These are phyloP conservation scores for Rachicladosporium sp. DNA, from an alignment of 2,329 filamentous ascomycete species.

Conservation along the genomic window DNA sequence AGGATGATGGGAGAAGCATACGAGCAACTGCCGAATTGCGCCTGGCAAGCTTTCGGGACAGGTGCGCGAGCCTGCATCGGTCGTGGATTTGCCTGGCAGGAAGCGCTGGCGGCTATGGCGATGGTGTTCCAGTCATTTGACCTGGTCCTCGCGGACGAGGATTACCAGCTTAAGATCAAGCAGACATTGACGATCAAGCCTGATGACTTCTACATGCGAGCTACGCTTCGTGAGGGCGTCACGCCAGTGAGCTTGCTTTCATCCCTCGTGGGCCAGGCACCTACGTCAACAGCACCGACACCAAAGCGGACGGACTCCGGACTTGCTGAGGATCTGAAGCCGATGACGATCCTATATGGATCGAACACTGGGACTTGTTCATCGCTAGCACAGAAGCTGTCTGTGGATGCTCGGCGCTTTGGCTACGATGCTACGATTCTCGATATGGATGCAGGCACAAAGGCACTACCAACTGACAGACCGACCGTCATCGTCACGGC, in stretches of 20 bases:
- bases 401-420: slow-evolving; percentile 22
- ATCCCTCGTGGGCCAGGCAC: neutral
- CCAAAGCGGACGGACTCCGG: neutral
- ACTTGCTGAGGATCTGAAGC: slow-evolving; percentile 9
- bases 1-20: slow-evolving; percentile 34
- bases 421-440: slow-evolving; percentile 25
- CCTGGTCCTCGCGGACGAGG: slow-evolving; percentile 29
- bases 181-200: slow-evolving; percentile 34
- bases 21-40: slow-evolving; percentile 25
- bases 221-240: slow-evolving; percentile 16
- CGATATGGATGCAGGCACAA: slow-evolving; percentile 23
- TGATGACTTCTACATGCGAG: slow-evolving; percentile 28
- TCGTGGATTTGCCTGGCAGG: slow-evolving; percentile 42
- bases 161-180: slow-evolving; percentile 30
- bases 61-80: slow-evolving; percentile 43
- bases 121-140: slow-evolving; percentile 34
- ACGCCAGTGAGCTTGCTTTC: too few species aligned
- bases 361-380: slow-evolving; percentile 31
- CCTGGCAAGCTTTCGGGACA: slow-evolving; percentile 42
- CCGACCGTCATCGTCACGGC: slow-evolving; percentile 27
- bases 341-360: slow-evolving; percentile 27
- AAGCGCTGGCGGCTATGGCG: slow-evolving; percentile 33
- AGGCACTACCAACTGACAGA: slow-evolving; percentile 22
- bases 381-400: slow-evolving; percentile 26
- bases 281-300: neutral